Evolutionary conservation across 805 yeast species (phyloP), one percentile per base, ranked within the genome.

Genomic region (Metschnikowia aberdeeniae): DNA sequence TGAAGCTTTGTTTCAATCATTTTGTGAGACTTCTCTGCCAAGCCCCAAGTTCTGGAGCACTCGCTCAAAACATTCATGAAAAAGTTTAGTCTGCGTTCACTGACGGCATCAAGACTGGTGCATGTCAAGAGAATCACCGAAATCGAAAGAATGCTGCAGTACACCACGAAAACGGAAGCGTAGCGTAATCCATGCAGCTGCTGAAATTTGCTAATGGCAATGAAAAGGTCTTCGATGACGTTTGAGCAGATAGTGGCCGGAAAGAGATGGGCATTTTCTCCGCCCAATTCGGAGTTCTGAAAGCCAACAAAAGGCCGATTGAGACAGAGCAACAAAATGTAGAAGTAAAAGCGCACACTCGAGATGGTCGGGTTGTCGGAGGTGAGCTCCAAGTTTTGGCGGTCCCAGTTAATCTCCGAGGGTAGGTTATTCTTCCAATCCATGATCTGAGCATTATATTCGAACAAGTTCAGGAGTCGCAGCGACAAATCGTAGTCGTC

Each of bases 221-320:
- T 59, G 45, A 67, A 63, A 34, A 76, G 56, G 43, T 75, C 79
- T 13, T 64, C 68, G 17, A 76, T 73, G 0, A 70, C 73, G 19
- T 62, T 63, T 3, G 60, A 43, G 44, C 78, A 71, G 6, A 73
- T 63, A 13, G 40, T 46, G 13, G 61, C 56, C 0, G 76, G 75
- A 4, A 65, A 55, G 33, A 65, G 59, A 24, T 53, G 52, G 13
- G 43, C 42, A 12, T 43, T 43, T 22, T 39, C 27, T 12, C 42
- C 11, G 7, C 36, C 42, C 34, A 39, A 39, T 14, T 54, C 54
- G n/a, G 43, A 41, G 30, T 49, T 42, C 36, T 50, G 49, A 46
- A 49, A 49, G 3, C 77, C 81, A 34, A 80, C 72, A 53, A 81
- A 80, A 2, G 84, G 85, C 34, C 82, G 66, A 54, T 81, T 81